Evolutionary conservation across 768 basidiomycete genomes (phyloP).

Genomic region (Leucosporidium yakuticum): DNA sequence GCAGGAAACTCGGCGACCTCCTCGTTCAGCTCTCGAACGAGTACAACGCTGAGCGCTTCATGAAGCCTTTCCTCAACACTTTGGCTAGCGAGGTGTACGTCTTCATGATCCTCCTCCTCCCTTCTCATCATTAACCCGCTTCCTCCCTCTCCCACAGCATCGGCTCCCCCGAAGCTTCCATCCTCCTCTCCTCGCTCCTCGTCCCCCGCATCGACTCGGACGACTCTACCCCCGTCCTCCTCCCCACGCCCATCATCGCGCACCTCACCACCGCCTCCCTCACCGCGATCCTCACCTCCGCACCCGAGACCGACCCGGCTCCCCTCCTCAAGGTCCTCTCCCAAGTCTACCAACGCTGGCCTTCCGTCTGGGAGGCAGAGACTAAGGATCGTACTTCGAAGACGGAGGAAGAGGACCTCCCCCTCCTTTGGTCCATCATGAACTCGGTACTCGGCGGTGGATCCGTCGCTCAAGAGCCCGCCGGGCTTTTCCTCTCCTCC

Average conservation of each 20-base stretch:
- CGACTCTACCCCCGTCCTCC: conserved; percentile 15
- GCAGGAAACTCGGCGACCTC: conserved; percentile 48
- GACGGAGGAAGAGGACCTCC: not conserved
- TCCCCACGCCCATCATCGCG: conserved; percentile 24
- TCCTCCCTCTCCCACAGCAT: not conserved
- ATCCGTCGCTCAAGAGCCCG: not conserved
- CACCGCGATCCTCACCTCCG: conserved; percentile 9
- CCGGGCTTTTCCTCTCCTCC: conserved; percentile 15
- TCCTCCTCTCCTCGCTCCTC: conserved; percentile 18
- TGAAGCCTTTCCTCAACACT: conserved; percentile 41
- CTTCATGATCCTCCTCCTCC: not conserved
- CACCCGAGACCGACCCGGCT: not conserved
- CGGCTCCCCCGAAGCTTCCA: conserved; percentile 11
- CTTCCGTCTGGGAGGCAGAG: conserved; percentile 46
- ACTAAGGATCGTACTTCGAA: conserved; percentile 3
- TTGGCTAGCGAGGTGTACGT: conserved; percentile 28
- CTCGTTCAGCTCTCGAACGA: conserved; percentile 49
- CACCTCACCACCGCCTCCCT: conserved; percentile 14
- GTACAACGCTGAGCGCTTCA: conserved; percentile 55
- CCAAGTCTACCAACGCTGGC: conserved; percentile 61
- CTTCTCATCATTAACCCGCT: not conserved
- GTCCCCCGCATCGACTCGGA: conserved; percentile 12
- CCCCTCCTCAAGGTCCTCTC: conserved; percentile 48
- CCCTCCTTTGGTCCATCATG: conserved; percentile 15
- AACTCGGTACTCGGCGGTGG: conserved; percentile 29